Conservation (phyloP, 1,139 yeast species). For the Hyphopichia wangnamkhiaoensis region DNA sequence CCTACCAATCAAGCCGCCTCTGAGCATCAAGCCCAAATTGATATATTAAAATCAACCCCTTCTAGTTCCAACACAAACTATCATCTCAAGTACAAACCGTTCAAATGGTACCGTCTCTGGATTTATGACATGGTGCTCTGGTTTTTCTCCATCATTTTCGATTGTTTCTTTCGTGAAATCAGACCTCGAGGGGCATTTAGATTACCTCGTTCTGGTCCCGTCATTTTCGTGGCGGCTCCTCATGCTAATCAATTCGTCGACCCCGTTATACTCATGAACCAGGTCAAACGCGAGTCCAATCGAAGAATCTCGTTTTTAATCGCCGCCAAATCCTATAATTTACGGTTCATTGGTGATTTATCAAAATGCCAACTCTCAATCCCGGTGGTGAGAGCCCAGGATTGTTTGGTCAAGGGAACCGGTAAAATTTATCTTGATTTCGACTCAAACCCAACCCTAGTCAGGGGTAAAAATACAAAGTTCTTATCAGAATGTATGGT, state of each 20-base stretch:
- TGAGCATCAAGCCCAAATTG: background rate
- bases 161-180: constrained; percentile 82
- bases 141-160: constrained; percentile 46
- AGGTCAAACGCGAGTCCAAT: constrained; percentile 68
- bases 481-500: constrained; percentile 67
- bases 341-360: constrained; percentile 69
- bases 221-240: constrained; percentile 95
- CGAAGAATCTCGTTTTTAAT: constrained; percentile 82
- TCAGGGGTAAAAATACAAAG: constrained; percentile 67
- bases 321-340: constrained; percentile 78
- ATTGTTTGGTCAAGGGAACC: constrained; percentile 60
- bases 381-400: constrained; percentile 92
- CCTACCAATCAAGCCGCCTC: background rate
- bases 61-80: background rate
- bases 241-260: constrained; percentile 97
- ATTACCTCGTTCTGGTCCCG: constrained; percentile 81
- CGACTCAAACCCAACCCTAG: constrained; percentile 43
- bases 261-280: constrained; percentile 82
- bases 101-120: constrained; percentile 34
- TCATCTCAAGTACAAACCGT: constrained; percentile 7
- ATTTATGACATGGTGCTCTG: constrained; percentile 53
- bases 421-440: constrained; percentile 61
- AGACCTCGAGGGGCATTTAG: constrained; percentile 89
- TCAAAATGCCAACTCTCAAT: constrained; percentile 79
- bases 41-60: constrained; percentile 1